Evolutionary conservation across 2,329 filamentous ascomycete species (phyloP).

Genomic region (Didymella glomerata): DNA sequence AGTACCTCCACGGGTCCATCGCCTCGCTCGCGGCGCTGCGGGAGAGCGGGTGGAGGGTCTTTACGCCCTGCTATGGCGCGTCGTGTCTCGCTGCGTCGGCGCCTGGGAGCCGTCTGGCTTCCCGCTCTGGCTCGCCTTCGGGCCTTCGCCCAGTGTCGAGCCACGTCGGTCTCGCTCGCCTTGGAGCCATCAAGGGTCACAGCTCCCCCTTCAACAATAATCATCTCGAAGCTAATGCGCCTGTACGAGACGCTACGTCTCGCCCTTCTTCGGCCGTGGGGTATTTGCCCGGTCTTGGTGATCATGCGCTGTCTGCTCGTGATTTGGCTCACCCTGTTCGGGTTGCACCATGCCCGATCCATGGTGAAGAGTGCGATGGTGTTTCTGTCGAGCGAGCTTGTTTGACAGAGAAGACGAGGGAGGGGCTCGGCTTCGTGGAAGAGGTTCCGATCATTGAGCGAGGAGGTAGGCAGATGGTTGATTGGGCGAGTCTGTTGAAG

Average conservation of each 20-base stretch:
- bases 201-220: not conserved
- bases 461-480: slow-evolving; percentile 32
- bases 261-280: slow-evolving; percentile 3
- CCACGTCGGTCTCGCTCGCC: slow-evolving; percentile 1
- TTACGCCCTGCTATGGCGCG: slow-evolving; percentile 33
- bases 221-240: not conserved
- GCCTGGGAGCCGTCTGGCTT: slow-evolving; percentile 32
- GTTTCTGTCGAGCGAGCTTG: slow-evolving; percentile 18
- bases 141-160: slow-evolving; percentile 3
- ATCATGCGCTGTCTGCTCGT: slow-evolving; percentile 20
- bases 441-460: slow-evolving; percentile 26
- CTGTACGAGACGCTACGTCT: not conserved
- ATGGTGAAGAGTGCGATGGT: slow-evolving; percentile 35
- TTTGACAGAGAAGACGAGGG: slow-evolving; percentile 19
- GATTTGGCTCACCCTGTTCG: not conserved
- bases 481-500: slow-evolving; percentile 33
- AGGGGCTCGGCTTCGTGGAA: slow-evolving; percentile 27
- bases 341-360: slow-evolving; percentile 26
- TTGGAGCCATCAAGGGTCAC: not conserved
- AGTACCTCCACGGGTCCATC: not conserved
- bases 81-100: slow-evolving; percentile 38
- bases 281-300: slow-evolving; percentile 14
- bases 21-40: not conserved
- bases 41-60: slow-evolving; percentile 4
- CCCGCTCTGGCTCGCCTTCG: slow-evolving; percentile 23